Base-by-base conservation (phyloP, 495 filamentous ascomycete genomes). In the Xylaria grammica region DNA sequence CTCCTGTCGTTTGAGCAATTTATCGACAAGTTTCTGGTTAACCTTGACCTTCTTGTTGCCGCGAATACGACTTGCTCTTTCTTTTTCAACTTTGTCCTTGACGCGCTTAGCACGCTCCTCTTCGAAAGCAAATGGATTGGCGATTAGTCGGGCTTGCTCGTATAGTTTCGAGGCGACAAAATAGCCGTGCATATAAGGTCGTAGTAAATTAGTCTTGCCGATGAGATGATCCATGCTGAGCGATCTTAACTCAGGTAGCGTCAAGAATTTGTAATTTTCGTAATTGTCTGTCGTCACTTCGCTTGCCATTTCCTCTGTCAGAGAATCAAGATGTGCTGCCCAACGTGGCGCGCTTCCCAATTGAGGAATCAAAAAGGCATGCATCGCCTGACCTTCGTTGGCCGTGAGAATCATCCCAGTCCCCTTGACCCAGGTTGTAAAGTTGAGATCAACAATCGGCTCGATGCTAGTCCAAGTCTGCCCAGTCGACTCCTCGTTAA, bases 181-280 rank as follows among this genome's bases (percentile, higher is more conserved):
- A 83, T 95, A 97, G 65, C 95, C 95, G 74, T 98, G 94, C 96
- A 98, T 97, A 71, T 97, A 98, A 49, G 96, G 94, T 32, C 93
- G 85, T 48, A 99, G 77, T 11, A 97, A 80, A 71, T 90, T 92
- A 52, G 91, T 95, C 57, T 90, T 90, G 55, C 93, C 94, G 48
- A 97, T 84, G 34, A 97, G 81, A 74, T 97, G 94, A 36, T 91
- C 91, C 46, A 97, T 76, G 69, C 89, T 95, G 62, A 97, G 85
- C 0, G 84, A 82, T 58, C 87, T 87, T 29, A 99, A 84, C 77
- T 98, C 91, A 34, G 90, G 86, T 54, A 90, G 73, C 5, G 94
- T 96, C 60, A 99, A 81, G 86, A 99, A 98, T 75, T 97, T 97
- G 86, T 91, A 98, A 75, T 98, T 97, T 75, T 98, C 96, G 79